Percentiles rank a stretch among this genome's conserved stretches.
These are phyloP conservation scores for Aspergillus quadrilineatus DNA, from an alignment of 2,329 filamentous ascomycete species.

Conservation along the genomic window DNA sequence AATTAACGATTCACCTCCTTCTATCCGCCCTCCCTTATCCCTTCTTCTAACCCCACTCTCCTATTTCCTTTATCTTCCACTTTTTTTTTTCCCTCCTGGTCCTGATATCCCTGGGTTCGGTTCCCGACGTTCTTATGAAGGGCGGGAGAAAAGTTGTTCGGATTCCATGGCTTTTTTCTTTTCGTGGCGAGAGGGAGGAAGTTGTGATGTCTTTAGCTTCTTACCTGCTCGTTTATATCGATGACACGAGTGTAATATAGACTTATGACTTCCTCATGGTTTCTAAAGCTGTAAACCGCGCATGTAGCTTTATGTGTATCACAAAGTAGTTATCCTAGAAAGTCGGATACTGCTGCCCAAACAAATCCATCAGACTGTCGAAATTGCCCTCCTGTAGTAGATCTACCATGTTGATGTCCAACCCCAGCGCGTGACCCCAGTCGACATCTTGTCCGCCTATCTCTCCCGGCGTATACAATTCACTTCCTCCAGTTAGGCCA, in stretches of 20 bases:
- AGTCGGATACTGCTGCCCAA: slow-evolving; percentile 33
- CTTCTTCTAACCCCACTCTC: slow-evolving; percentile 20
- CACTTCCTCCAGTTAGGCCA: neutral
- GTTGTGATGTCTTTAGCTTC: slow-evolving; percentile 27
- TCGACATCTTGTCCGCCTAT: neutral
- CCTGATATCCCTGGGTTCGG: slow-evolving; percentile 44
- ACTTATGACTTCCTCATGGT: slow-evolving; percentile 31
- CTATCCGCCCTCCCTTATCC: slow-evolving; percentile 16
- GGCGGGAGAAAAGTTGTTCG: slow-evolving; percentile 27
- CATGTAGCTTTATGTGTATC: neutral
- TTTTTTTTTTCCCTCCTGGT: slow-evolving; percentile 32
- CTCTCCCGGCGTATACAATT: neutral
- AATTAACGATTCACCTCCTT: slow-evolving; percentile 28
- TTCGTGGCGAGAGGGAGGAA: slow-evolving; percentile 26
- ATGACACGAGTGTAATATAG: slow-evolving; percentile 31
- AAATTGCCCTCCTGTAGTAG: slow-evolving; percentile 34
- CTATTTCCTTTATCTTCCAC: slow-evolving; percentile 23
- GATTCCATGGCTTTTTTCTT: slow-evolving; percentile 22
- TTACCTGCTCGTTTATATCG: slow-evolving; percentile 24
- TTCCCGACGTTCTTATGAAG: slow-evolving; percentile 36
- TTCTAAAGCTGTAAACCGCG: neutral
- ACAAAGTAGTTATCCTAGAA: slow-evolving; percentile 17
- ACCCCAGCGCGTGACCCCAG: slow-evolving; percentile 16
- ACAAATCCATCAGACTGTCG: slow-evolving; percentile 33
- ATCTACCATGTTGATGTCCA: slow-evolving; percentile 35